Percentiles rank a stretch among this genome's conserved stretches.
These are phyloP conservation scores for Cryptococcus wingfieldii DNA, from an alignment of 1,284 basidiomycete genomes.

Conservation along the genomic window DNA sequence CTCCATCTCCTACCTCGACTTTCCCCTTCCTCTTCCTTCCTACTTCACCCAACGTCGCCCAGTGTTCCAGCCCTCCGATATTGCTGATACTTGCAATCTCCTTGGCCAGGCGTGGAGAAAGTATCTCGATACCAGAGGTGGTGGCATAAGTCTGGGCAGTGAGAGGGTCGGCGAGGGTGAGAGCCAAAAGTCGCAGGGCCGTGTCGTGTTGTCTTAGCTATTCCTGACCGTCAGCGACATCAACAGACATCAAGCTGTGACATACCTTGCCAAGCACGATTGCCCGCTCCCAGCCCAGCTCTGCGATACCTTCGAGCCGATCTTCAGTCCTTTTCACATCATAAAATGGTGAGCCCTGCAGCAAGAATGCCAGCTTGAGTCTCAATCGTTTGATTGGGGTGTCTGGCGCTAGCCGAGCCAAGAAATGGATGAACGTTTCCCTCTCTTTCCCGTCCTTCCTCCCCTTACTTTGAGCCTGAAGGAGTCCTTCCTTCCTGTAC, in stretches of 20 bases:
- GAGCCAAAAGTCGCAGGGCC: constrained; percentile 65
- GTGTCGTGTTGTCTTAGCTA: constrained; percentile 63
- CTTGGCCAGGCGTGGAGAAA: constrained; percentile 60
- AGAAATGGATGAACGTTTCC: constrained; percentile 35
- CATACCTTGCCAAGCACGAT: constrained; percentile 75
- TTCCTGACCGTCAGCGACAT: background rate
- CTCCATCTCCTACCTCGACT: constrained; percentile 50
- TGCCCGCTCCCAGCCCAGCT: constrained; percentile 67
- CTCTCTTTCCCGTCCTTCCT: background rate
- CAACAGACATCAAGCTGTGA: background rate
- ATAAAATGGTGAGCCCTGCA: constrained; percentile 68
- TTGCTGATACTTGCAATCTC: constrained; percentile 31
- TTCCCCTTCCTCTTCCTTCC: constrained; percentile 45
- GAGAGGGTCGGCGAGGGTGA: constrained; percentile 64
- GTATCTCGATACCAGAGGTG: constrained; percentile 61
- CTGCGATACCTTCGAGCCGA: constrained; percentile 51
- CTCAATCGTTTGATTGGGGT: constrained; percentile 67
- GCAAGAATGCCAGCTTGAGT: constrained; percentile 69
- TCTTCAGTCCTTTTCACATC: constrained; percentile 55
- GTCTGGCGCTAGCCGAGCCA: constrained; percentile 55
- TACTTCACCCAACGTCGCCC: constrained; percentile 55
- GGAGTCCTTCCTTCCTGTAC: constrained; percentile 28
- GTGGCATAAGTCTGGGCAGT: constrained; percentile 79
- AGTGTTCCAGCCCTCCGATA: constrained; percentile 51
- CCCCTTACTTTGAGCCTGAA: background rate